These are phyloP conservation scores for Epichloe amarillans DNA, from an alignment of 2,329 filamentous ascomycete species.

Conservation along the genomic window DNA sequence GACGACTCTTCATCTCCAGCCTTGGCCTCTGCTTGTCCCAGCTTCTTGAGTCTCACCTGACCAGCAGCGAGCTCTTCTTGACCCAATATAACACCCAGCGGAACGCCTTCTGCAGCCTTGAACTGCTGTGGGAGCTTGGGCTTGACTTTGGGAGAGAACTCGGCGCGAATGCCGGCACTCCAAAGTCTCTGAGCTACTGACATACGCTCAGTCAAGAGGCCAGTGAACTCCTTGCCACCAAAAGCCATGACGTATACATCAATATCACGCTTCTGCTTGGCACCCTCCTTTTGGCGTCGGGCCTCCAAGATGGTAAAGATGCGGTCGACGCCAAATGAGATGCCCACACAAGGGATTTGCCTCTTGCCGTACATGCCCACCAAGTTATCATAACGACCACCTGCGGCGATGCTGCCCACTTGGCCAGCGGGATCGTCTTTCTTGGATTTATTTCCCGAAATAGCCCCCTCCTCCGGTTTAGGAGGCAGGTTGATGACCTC, in stretches of 20 bases:
- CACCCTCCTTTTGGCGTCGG: conserved; percentile 49
- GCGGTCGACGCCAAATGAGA: conserved; percentile 89
- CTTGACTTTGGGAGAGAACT: conserved; percentile 83
- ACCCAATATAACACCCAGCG: conserved; percentile 78
- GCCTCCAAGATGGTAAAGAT: conserved; percentile 90
- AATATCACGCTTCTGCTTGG: conserved; percentile 45
- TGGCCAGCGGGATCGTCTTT: conserved; percentile 40
- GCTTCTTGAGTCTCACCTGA: conserved; percentile 76
- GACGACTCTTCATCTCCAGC: conserved; percentile 61
- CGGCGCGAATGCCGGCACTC: conserved; percentile 71
- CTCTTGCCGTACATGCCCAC: conserved; percentile 89
- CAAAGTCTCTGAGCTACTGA: conserved; percentile 62
- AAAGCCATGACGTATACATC: conserved; percentile 95
- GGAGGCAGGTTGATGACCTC: conserved; percentile 52
- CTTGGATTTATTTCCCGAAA: conserved; percentile 32
- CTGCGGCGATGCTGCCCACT: conserved; percentile 78
- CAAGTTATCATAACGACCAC: conserved; percentile 82
- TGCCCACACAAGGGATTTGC: conserved; percentile 52
- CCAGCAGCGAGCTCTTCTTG: conserved; percentile 77
- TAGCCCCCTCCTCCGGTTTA: too few species aligned
- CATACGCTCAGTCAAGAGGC: conserved; percentile 74
- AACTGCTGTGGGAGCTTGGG: conserved; percentile 83
- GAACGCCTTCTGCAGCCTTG: conserved; percentile 79
- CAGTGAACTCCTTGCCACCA: conserved; percentile 72
- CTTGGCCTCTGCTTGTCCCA: conserved; percentile 63